These are phyloP conservation scores for Hyphodiscus hymeniophilus DNA, from an alignment of 495 filamentous ascomycete species.

Conservation along the genomic window DNA sequence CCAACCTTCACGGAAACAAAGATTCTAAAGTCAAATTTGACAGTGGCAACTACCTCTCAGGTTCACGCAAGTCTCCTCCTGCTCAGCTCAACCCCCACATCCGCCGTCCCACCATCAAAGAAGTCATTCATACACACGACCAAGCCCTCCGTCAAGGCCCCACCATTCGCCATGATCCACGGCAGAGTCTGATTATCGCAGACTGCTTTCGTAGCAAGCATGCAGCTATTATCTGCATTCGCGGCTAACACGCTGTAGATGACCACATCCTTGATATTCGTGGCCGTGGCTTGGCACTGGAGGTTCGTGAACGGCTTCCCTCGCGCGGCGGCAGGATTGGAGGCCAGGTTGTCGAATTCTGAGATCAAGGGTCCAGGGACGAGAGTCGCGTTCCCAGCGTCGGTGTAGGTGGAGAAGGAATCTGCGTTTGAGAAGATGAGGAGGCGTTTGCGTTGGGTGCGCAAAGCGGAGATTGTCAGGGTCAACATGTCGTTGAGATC, in stretches of 20 bases:
- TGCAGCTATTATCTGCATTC: constrained; percentile 32
- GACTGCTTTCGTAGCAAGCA: constrained; percentile 43
- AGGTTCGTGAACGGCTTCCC: constrained; percentile 38
- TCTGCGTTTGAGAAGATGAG: constrained; percentile 37
- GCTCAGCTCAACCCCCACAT: constrained; percentile 38
- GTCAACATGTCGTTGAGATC: constrained; percentile 29
- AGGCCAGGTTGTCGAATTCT: constrained; percentile 31
- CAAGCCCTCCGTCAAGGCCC: constrained; percentile 28
- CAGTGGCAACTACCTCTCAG: too few relatives aligned
- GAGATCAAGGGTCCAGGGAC: constrained; percentile 37
- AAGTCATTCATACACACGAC: constrained; percentile 49
- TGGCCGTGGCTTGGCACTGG: constrained; percentile 47
- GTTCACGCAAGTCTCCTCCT: constrained; percentile 33
- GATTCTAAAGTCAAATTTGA: too few relatives aligned
- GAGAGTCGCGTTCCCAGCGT: constrained; percentile 41
- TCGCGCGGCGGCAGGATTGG: constrained; percentile 22
- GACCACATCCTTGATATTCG: constrained; percentile 40
- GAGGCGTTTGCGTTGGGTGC: constrained; percentile 35
- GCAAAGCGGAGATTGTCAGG: constrained; percentile 31
- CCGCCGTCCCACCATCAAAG: constrained; percentile 43
- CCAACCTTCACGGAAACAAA: too few relatives aligned
- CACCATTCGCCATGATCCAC: constrained; percentile 35
- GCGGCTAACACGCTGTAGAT: constrained; percentile 36
- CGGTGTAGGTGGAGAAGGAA: constrained; percentile 42
- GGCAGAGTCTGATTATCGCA: constrained; percentile 43